phyloP scores from a whole-genome alignment of 805 yeast genomes.

The Candida multigemmis region DNA sequence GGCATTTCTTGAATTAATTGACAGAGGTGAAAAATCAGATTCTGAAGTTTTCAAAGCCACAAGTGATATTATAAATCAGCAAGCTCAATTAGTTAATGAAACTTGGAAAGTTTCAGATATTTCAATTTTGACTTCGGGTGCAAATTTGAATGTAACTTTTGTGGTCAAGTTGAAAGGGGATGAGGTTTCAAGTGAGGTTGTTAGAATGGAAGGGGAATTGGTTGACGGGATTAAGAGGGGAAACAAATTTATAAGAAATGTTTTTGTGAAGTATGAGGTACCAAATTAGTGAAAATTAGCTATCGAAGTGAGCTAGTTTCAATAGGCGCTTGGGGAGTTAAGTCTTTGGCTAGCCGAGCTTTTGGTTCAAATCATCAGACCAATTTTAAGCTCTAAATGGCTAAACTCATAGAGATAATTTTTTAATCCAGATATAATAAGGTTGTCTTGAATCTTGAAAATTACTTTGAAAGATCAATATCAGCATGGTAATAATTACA shows the following conservation, averaged over 20 bases:
- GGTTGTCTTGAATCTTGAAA: too few relatives aligned
- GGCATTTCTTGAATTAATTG: constrained; percentile 71
- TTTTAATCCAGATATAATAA: too few relatives aligned
- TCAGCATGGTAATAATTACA: too few relatives aligned
- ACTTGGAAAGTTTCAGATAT: constrained; percentile 30
- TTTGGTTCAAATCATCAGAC: too few relatives aligned
- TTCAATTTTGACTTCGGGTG: constrained; percentile 48
- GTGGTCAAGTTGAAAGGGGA: constrained; percentile 16
- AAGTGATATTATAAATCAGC: constrained; percentile 26
- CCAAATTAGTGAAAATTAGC: too few relatives aligned
- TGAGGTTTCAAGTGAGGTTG: constrained; percentile 18
- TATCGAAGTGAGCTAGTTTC: too few relatives aligned
- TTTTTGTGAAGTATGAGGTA: constrained; percentile 14
- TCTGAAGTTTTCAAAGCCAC: constrained; percentile 41
- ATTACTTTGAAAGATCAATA: too few relatives aligned
- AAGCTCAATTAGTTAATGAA: constrained; percentile 14
- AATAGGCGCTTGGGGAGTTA: too few relatives aligned
- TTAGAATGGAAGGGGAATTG: constrained; percentile 21
- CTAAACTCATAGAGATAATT: too few relatives aligned
- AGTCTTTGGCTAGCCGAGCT: too few relatives aligned
- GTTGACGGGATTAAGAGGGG: constrained; percentile 24
- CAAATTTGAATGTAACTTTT: constrained; percentile 35
- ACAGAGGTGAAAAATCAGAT: constrained; percentile 48
- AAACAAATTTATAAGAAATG: constrained; percentile 34
- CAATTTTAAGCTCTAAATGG: too few relatives aligned